Conservation (phyloP, 148 eudicot species). For the Rheum nobile region DNA sequence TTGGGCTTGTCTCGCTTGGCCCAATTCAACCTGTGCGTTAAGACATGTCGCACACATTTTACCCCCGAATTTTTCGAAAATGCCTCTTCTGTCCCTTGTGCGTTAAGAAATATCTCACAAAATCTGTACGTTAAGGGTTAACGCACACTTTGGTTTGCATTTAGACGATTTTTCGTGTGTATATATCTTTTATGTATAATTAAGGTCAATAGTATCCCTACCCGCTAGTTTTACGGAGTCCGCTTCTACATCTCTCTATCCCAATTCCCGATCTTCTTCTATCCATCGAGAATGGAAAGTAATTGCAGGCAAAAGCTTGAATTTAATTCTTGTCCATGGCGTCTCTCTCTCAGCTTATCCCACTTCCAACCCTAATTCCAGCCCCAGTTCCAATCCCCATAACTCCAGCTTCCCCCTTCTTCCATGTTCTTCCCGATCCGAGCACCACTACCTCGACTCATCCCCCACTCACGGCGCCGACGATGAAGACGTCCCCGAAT, state of each 20-base stretch:
- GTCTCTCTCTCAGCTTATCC: conserved; percentile 16
- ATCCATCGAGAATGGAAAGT: not conserved
- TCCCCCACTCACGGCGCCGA: conserved; percentile 6
- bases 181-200: too few species aligned
- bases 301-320: not conserved
- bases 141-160: too few species aligned
- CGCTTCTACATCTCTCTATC: not conserved
- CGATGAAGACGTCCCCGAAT: not conserved
- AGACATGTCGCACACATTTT: too few species aligned
- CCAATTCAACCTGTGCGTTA: too few species aligned
- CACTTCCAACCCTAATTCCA: conserved; percentile 20
- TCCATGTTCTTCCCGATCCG: conserved; percentile 24
- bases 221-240: too few species aligned
- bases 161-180: too few species aligned
- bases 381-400: conserved; percentile 16
- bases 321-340: conserved; percentile 9
- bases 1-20: too few species aligned
- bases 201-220: too few species aligned
- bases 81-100: too few species aligned
- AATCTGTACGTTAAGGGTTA: too few species aligned
- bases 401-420: conserved; percentile 12
- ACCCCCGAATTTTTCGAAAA: too few species aligned
- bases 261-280: not conserved
- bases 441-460: conserved; percentile 15
- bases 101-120: too few species aligned